phyloP scores from a whole-genome alignment of 1,139 yeast genomes.

The Lodderomyces oxycetoniae region DNA sequence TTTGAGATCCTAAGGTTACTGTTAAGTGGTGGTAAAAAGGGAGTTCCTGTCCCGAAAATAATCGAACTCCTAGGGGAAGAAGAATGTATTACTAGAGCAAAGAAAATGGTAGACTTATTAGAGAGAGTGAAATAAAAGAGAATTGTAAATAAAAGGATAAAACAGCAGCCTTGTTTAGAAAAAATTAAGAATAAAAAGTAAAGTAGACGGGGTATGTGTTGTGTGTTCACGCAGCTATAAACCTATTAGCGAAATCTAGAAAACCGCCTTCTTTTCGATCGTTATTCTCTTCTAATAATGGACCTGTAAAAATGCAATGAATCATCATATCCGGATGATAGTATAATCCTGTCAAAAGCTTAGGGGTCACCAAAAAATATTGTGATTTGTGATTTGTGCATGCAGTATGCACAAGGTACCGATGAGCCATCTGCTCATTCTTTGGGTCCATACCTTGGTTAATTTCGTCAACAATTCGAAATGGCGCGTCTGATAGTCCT shows the following conservation, averaged over 20 bases:
- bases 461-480: conserved; percentile 94
- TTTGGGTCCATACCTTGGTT: conserved; percentile 98
- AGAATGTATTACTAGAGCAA: conserved; percentile 37
- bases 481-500: conserved; percentile 86
- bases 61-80: conserved; percentile 52
- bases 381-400: conserved; percentile 63
- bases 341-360: conserved; percentile 70
- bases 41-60: conserved; percentile 61
- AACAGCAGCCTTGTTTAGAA: too few relatives aligned
- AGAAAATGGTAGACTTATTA: too few relatives aligned
- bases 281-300: conserved; percentile 22
- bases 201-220: too few relatives aligned
- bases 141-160: conserved; percentile 1
- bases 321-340: conserved; percentile 82
- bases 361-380: conserved; percentile 91
- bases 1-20: conserved; percentile 66
- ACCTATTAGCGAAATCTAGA: conserved; percentile 26
- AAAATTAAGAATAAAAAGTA: too few relatives aligned
- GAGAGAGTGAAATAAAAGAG: too few relatives aligned
- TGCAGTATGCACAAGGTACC: conserved; percentile 80
- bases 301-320: conserved; percentile 81
- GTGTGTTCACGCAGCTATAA: neutral
- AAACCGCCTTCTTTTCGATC: conserved; percentile 21
- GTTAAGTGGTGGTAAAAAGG: conserved; percentile 68
- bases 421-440: conserved; percentile 85